Conservation (phyloP, 1,284 basidiomycete genomes). For the Athelia psychrophila region DNA sequence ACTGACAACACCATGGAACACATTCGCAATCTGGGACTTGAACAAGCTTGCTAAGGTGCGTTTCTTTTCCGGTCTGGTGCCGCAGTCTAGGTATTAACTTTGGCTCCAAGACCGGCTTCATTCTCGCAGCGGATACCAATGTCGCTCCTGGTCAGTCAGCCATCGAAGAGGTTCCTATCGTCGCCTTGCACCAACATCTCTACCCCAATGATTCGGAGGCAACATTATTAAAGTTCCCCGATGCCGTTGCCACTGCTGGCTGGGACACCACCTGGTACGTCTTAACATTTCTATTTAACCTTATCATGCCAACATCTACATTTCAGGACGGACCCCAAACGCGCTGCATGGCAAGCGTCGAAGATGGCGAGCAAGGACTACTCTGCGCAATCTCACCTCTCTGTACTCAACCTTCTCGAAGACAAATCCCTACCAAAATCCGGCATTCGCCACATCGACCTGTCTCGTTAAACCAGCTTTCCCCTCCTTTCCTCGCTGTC, state of each 20-base stretch:
- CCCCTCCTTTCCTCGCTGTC: too few relatives aligned
- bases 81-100: not conserved
- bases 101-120: not conserved
- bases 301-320: not conserved
- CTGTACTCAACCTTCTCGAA: not conserved
- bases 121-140: conserved; percentile 1
- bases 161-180: conserved; percentile 1
- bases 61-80: not conserved
- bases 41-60: not conserved
- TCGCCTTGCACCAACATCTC: conserved; percentile 2
- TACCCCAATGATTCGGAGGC: conserved; percentile 1
- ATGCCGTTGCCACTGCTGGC: not conserved
- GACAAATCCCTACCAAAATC: not conserved
- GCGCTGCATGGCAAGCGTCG: not conserved
- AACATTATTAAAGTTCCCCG: not conserved
- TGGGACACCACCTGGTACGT: conserved; percentile 1
- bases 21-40: conserved; percentile 2
- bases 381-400: conserved; percentile 1
- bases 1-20: conserved; percentile 1
- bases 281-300: not conserved
- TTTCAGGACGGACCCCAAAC: conserved; percentile 1
- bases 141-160: not conserved
- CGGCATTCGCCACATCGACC: not conserved
- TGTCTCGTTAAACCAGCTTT: not conserved
- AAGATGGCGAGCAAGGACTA: conserved; percentile 1